Evolutionary conservation across 495 filamentous ascomycete species (phyloP), one percentile per base, ranked within the genome.

Genomic region (Penicillium angulare): DNA sequence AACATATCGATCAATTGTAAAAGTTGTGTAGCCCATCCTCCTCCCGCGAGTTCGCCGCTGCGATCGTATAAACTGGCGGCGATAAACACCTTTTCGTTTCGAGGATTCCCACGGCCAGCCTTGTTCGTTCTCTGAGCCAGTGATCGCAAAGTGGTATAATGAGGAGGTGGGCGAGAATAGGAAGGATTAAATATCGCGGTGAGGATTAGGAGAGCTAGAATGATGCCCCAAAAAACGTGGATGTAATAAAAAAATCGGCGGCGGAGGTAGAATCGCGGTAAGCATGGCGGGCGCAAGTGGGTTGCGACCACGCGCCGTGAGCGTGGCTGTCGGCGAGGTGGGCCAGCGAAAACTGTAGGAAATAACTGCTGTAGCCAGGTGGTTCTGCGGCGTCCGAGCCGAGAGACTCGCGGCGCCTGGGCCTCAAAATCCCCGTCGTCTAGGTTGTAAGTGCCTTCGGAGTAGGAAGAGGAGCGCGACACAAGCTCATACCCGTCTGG

Each of bases 1-100:
- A 86, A 67, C 31, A 77, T 52, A 41, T 90, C 74, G 43, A 92
- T 78, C 35, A 92, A 62, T 17, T 82, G 67, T 49, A 86, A 53
- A 0, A 92, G 64, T 10, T 77, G 72, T 49, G 76, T 55, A 0
- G 86, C 88, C 88, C 88, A 92, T 47, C 72, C 71, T 3, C 87
- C 86, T 3, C 72, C 62, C 0, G 85, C 79, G 20, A 92, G 66
- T 12, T 64, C 63, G 5, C 82, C 82, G 0, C 60, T 73, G 9
- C 69, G 71, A 57, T 93, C 86, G 58, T 88, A 86, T 35, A 92
- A 74, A 57, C 83, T 90, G 13, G 86, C 83, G 5, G 85, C 85
- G 49, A 92, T 87, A 62, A 88, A 92, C 13, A 92, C 74, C 52
- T 83, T 86, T 60, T 90, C 83, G 32, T 80, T 71, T 17, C 73